Base-by-base conservation (phyloP, 805 yeast genomes). In the Ogataea allantospora region DNA sequence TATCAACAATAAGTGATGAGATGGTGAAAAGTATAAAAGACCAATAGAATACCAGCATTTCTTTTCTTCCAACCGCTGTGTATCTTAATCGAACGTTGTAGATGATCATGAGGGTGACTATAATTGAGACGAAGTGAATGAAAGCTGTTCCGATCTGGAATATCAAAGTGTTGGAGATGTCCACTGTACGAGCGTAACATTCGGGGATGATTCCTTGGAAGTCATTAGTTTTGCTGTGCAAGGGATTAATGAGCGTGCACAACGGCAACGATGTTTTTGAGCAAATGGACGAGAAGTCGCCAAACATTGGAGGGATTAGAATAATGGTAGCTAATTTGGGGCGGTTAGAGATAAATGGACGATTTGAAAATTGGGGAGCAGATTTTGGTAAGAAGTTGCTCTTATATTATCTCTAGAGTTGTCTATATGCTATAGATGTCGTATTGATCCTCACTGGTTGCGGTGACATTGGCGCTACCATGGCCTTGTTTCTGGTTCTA, bases 41-140 rank as follows among this genome's bases (percentile, higher is more conserved):
- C 61, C 82, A 78, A 60, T 80, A 82, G 55, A 85, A 82, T 48
- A 75, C 77, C 37, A 87, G 62, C 80, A 88, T 83, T 57, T 93
- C 99, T 9, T 78, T 70, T 44, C 98, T 72, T 4, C 97, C 98
- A 42, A 93, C 89, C 9, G 98, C 97, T 0, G 99, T 93, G 58
- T 86, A 89, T 67, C 91, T 88, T 42, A 81, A 69, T 57, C 89
- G 71, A 29, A 89, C 78, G 50, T 83, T 81, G 67, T 80, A 85
- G 9, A 88, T 68, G 38, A 89, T 84, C 50, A 88, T 73, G 33
- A 81, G 67, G 24, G 83, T 46, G 27, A 87, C 73, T 6, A 74
- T 63, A 22, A 93, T 63, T 0, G 87, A 78, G 1, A 83, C 88
- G 35, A 91, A 78, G 55, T 89, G 87, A 14, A 88, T 76, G 57